Conservation (phyloP, 148 eudicot species). For the Suaeda aralocaspica region DNA sequence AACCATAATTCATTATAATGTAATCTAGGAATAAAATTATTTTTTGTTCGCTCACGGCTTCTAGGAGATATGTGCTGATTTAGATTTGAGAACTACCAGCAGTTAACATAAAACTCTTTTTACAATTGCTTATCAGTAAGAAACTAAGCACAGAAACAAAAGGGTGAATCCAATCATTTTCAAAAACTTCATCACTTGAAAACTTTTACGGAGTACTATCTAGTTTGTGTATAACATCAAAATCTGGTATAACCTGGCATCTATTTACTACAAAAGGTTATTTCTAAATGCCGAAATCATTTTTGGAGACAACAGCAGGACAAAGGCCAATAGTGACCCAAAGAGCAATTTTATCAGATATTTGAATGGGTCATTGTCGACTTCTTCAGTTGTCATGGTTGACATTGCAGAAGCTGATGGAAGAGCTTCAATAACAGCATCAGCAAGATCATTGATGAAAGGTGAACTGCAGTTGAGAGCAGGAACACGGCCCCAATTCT, state of each 20-base stretch:
- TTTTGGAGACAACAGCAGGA: conserved; percentile 73
- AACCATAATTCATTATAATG: too few species aligned
- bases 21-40: too few species aligned
- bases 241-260: not conserved
- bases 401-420: conserved; percentile 71
- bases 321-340: conserved; percentile 76
- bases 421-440: conserved; percentile 84
- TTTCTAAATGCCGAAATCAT: conserved; percentile 35
- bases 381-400: conserved; percentile 27
- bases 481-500: conserved; percentile 98
- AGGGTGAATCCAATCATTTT: too few species aligned
- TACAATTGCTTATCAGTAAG: too few species aligned
- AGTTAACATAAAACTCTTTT: too few species aligned
- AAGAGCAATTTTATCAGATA: conserved; percentile 58
- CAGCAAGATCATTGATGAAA: conserved; percentile 89
- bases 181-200: too few species aligned
- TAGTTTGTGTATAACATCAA: conserved; percentile 3
- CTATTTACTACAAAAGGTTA: conserved; percentile 24
- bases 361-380: conserved; percentile 43
- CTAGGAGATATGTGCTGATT: too few species aligned
- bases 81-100: too few species aligned
- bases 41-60: too few species aligned
- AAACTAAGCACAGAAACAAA: too few species aligned
- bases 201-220: too few species aligned
- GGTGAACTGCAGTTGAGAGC: conserved; percentile 86